phyloP scores from a whole-genome alignment of 1,139 yeast species.

The Blastobotrys aristatus region DNA sequence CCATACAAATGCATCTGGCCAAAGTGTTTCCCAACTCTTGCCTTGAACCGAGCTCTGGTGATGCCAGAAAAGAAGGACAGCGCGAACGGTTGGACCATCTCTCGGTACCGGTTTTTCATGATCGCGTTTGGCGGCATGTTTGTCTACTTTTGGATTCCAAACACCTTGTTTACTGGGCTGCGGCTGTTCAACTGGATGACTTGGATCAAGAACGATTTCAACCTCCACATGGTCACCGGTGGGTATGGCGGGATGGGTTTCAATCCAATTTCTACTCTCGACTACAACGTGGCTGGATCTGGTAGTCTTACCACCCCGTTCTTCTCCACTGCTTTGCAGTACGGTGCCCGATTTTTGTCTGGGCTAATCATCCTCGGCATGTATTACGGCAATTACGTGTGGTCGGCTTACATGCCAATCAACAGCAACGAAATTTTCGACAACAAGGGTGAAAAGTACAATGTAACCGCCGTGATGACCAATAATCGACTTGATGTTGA shows the following conservation, averaged over 20 bases:
- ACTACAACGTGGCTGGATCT: constrained; percentile 40
- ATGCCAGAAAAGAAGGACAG: constrained; percentile 29
- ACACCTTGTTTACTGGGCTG: constrained; percentile 46
- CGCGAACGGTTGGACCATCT: constrained; percentile 49
- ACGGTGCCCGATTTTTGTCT: constrained; percentile 41
- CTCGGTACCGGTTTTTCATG: constrained; percentile 45
- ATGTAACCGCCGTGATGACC: constrained; percentile 39
- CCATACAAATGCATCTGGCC: constrained; percentile 59
- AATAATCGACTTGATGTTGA: constrained; percentile 31
- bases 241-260: constrained; percentile 51
- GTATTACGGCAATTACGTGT: constrained; percentile 47
- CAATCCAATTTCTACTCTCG: constrained; percentile 51
- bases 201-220: constrained; percentile 56
- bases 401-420: constrained; percentile 51
- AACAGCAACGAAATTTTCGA: constrained; percentile 44
- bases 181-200: constrained; percentile 57
- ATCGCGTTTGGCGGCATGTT: constrained; percentile 39
- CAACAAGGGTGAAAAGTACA: constrained; percentile 43
- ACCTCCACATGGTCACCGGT: constrained; percentile 52
- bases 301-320: constrained; percentile 41
- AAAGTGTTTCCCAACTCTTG: constrained; percentile 47
- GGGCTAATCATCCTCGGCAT: constrained; percentile 42
- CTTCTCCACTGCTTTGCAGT: constrained; percentile 40
- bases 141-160: constrained; percentile 54
- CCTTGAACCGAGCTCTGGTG: constrained; percentile 49